Evolutionary conservation across 352 stramenopile genomes (phyloP).

Genomic region (Pythium phragmiticola): DNA sequence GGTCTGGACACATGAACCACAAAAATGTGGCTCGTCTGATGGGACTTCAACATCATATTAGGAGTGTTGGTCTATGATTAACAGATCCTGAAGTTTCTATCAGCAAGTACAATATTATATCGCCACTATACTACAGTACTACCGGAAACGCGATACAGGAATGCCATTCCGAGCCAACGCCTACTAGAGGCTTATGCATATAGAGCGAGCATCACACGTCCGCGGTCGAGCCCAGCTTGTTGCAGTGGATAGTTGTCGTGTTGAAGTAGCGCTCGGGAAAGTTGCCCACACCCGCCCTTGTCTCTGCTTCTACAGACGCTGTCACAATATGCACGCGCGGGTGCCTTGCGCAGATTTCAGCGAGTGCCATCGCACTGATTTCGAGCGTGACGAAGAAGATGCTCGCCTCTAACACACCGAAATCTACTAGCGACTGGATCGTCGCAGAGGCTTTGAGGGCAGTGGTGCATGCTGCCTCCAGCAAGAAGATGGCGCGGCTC

Average conservation of each 20-base stretch:
- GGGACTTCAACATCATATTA: too few relatives aligned
- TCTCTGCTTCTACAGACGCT: slow-evolving; percentile 30
- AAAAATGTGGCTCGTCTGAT: too few relatives aligned
- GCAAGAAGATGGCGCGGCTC: slow-evolving; percentile 27
- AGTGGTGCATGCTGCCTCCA: slow-evolving; percentile 29
- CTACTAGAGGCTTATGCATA: too few relatives aligned
- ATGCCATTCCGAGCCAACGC: too few relatives aligned
- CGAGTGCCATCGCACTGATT: slow-evolving; percentile 24
- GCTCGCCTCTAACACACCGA: slow-evolving; percentile 23
- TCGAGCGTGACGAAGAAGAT: slow-evolving; percentile 38
- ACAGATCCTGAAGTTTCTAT: too few relatives aligned
- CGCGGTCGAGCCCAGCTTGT: slow-evolving; percentile 7
- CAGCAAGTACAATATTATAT: too few relatives aligned
- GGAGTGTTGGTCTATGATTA: too few relatives aligned
- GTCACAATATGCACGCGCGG: slow-evolving; percentile 28
- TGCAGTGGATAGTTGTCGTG: slow-evolving; percentile 22
- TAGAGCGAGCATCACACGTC: slow-evolving; percentile 1
- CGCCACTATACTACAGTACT: too few relatives aligned
- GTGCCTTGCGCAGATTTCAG: slow-evolving; percentile 25
- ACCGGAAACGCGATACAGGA: too few relatives aligned
- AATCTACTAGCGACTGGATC: slow-evolving; percentile 37
- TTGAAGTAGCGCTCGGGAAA: slow-evolving; percentile 41
- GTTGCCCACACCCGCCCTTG: slow-evolving; percentile 31
- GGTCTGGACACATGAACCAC: too few relatives aligned
- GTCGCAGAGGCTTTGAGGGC: slow-evolving; percentile 13